A percentile compares a stretch with the other conserved stretches of the same genome.
Evolutionary conservation across 306 rosid genomes (phyloP).

Genomic region (Pyrus pyrifolia): DNA sequence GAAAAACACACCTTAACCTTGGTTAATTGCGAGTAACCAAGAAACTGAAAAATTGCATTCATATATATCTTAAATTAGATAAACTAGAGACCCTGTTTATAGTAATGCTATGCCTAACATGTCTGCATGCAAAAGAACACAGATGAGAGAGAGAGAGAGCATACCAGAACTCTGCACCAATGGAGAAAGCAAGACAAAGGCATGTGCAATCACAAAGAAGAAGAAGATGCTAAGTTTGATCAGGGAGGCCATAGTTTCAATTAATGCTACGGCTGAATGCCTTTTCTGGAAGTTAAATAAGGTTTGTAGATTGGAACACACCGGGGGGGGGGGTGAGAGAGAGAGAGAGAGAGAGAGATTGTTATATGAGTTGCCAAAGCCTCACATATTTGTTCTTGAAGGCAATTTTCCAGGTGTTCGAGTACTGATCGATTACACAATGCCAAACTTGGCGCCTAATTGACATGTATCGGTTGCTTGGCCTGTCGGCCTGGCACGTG

Average conservation of each 20-base stretch:
- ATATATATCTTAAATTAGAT: too few species aligned
- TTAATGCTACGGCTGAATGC: neutral
- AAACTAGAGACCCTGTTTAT: too few species aligned
- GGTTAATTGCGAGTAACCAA: too few species aligned
- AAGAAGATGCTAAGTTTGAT: slow-evolving; percentile 11
- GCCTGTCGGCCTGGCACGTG: slow-evolving; percentile 36
- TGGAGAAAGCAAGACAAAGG: slow-evolving; percentile 11
- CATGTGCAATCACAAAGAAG: slow-evolving; percentile 15
- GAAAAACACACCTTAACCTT: too few species aligned
- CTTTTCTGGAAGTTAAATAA: neutral
- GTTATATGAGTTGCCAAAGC: too few species aligned
- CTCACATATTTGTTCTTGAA: neutral
- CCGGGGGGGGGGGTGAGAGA: too few species aligned
- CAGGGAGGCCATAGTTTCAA: slow-evolving; percentile 16
- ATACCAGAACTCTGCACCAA: slow-evolving; percentile 24
- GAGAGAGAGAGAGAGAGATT: neutral
- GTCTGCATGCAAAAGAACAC: too few species aligned
- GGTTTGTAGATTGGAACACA: neutral
- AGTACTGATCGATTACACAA: neutral
- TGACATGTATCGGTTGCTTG: slow-evolving; percentile 27
- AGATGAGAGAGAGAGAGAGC: neutral
- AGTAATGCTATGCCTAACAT: neutral
- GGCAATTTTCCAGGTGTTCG: slow-evolving; percentile 17
- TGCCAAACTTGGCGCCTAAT: neutral
- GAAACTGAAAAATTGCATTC: too few species aligned